Evolutionary conservation across 345 rosid genomes (phyloP).

Genomic region (Salix brachista): DNA sequence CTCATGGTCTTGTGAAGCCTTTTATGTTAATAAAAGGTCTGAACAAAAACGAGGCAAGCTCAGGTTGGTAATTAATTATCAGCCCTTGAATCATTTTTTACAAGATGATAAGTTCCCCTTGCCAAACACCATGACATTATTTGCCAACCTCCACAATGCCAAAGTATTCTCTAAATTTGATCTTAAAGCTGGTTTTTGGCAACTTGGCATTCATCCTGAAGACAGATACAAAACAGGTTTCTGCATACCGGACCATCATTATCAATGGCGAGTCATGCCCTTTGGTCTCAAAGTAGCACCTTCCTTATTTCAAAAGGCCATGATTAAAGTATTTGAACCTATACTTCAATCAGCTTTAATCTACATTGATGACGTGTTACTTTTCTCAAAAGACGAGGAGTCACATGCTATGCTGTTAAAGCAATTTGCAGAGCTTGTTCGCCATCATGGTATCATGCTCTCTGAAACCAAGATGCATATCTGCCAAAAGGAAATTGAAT

Average conservation of each 20-base stretch:
- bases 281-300: background rate
- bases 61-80: background rate
- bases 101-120: background rate
- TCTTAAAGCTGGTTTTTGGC: background rate
- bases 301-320: background rate
- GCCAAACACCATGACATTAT: background rate
- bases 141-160: background rate
- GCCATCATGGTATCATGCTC: background rate
- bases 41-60: background rate
- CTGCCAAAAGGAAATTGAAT: background rate
- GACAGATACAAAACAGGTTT: too few relatives aligned
- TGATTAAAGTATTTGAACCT: background rate
- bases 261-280: background rate
- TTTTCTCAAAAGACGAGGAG: background rate
- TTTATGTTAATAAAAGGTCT: too few relatives aligned
- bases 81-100: background rate
- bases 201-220: too few relatives aligned
- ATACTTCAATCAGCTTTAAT: background rate
- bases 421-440: background rate
- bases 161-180: background rate
- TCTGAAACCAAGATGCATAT: background rate
- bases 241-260: too few relatives aligned
- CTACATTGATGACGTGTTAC: background rate
- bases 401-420: fast-evolving
- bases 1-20: too few relatives aligned